Evolutionary conservation across 1,139 yeast genomes (phyloP).

Genomic region (Pichia terricola): DNA sequence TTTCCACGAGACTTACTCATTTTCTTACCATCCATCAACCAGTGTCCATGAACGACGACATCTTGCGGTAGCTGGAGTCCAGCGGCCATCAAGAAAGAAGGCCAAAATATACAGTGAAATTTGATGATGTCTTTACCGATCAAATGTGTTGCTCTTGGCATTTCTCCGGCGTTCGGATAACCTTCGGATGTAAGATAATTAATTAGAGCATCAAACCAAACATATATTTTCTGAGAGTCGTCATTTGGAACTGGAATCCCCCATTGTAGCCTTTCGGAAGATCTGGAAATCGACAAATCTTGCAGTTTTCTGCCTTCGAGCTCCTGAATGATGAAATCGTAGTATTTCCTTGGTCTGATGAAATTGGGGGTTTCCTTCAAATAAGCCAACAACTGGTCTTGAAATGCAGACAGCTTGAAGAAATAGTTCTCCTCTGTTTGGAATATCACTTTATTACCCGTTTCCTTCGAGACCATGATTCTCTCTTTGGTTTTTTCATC

Average conservation of each 20-base stretch:
- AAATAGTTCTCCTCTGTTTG: conserved; percentile 82
- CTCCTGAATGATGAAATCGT: conserved; percentile 48
- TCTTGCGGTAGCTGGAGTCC: conserved; percentile 59
- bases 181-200: conserved; percentile 76
- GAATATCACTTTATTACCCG: conserved; percentile 65
- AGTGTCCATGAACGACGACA: conserved; percentile 85
- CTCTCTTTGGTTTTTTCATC: conserved; percentile 32
- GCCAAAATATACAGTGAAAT: conserved; percentile 94
- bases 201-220: conserved; percentile 93
- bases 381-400: conserved; percentile 39
- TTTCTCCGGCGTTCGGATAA: conserved; percentile 33
- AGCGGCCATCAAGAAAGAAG: conserved; percentile 82
- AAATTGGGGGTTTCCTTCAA: conserved; percentile 44
- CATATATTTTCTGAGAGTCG: conserved; percentile 70
- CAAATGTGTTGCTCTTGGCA: conserved; percentile 50
- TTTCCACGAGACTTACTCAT: conserved; percentile 93
- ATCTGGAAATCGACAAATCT: conserved; percentile 82
- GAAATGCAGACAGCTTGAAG: conserved; percentile 60
- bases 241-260: conserved; percentile 87
- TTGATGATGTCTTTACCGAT: conserved; percentile 86
- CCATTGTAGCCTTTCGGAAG: conserved; percentile 71
- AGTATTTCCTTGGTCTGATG: conserved; percentile 54
- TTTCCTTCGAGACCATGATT: conserved; percentile 52
- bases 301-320: conserved; percentile 37
- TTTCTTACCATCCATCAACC: conserved; percentile 83